Evolutionary conservation across 768 basidiomycete species (phyloP).

Genomic region (Lentinula lateritia): DNA sequence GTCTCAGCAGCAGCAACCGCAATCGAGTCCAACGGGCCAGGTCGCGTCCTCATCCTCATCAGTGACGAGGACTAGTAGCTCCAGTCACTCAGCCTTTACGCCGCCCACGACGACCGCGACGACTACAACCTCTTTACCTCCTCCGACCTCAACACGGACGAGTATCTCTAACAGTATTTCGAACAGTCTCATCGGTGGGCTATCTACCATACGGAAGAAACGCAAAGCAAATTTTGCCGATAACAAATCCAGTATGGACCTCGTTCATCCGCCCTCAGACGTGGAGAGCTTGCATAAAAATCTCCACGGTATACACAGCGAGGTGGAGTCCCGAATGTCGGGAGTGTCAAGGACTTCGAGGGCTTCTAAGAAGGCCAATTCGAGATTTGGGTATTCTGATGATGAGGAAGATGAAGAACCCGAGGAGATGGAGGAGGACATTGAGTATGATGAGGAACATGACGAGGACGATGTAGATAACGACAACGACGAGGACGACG

Average conservation of each 20-base stretch:
- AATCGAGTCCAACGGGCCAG: no score
- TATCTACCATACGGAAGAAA: no score
- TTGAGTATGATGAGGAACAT: conserved; percentile 29
- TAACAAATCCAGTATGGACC: neutral
- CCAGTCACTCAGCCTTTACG: no score
- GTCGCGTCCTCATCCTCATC: no score
- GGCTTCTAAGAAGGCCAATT: conserved; percentile 18
- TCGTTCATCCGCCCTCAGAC: neutral
- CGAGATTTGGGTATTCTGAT: conserved; percentile 11
- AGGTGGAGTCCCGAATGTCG: neutral
- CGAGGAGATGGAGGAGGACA: conserved; percentile 38
- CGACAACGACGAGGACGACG: conserved; percentile 20
- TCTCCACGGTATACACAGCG: neutral
- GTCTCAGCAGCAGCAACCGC: conserved; percentile 44
- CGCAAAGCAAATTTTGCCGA: no score
- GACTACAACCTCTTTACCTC: no score
- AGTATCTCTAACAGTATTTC: no score
- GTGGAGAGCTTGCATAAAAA: neutral
- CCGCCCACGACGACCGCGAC: no score
- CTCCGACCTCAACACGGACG: no score
- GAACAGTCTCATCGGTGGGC: neutral
- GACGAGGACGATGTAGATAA: neutral
- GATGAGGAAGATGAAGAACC: conserved; percentile 26
- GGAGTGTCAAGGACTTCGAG: conserved; percentile 12
- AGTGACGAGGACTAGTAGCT: no score